Evolutionary conservation across 2,329 filamentous ascomycete species (phyloP).

Genomic region (Pseudocercospora macadamiae): DNA sequence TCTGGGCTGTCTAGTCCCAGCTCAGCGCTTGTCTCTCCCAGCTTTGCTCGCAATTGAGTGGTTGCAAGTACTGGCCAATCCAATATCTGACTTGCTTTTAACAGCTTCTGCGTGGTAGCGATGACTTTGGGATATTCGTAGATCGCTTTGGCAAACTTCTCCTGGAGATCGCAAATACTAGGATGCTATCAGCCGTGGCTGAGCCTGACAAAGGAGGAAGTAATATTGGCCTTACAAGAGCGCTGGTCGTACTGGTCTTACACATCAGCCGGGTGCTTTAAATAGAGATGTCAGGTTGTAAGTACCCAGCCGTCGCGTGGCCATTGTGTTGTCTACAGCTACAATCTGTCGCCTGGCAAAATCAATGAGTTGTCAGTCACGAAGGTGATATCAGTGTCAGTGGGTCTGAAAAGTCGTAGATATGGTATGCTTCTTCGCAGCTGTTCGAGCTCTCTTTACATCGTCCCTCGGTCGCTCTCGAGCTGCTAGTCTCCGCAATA

Average conservation of each 20-base stretch:
- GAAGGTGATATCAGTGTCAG: too few species aligned
- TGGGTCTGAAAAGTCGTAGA: background rate
- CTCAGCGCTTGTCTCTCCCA: conserved; percentile 78
- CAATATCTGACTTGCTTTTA: conserved; percentile 56
- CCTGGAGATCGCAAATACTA: conserved; percentile 93
- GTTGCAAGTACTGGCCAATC: conserved; percentile 81
- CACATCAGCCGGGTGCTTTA: conserved; percentile 2
- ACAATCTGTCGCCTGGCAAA: too few species aligned
- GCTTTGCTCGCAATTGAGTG: conserved; percentile 77
- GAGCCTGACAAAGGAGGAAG: background rate
- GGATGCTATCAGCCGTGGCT: conserved; percentile 7
- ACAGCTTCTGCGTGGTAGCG: conserved; percentile 55
- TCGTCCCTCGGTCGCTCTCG: background rate
- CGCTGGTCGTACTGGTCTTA: conserved; percentile 7
- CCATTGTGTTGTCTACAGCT: too few species aligned
- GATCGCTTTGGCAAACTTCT: conserved; percentile 84
- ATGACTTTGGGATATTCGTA: conserved; percentile 79
- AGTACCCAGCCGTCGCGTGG: conserved; percentile 2
- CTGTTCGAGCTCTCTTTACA: background rate
- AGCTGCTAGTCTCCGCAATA: background rate
- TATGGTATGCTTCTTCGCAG: background rate
- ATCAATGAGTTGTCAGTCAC: too few species aligned
- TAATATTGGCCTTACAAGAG: background rate
- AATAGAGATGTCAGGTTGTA: background rate
- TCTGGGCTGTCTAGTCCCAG: conserved; percentile 59